phyloP scores from a whole-genome alignment of 1,284 basidiomycete genomes.

The Rhodofomes roseus region DNA sequence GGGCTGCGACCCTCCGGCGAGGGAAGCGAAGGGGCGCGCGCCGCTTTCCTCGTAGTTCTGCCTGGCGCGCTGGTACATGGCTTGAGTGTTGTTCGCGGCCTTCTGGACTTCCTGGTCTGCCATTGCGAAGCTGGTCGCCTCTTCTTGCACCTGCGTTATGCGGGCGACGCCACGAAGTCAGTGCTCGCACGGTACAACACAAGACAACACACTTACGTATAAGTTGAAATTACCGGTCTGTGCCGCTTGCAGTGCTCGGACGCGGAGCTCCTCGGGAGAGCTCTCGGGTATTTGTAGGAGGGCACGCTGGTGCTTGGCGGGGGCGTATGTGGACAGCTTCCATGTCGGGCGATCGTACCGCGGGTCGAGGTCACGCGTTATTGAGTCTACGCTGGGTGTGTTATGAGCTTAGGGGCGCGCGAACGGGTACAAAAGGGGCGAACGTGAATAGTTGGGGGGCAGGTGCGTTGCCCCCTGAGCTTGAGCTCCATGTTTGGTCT shows the following conservation, averaged over 20 bases:
- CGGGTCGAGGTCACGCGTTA: constrained; percentile 57
- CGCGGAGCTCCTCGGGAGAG: constrained; percentile 78
- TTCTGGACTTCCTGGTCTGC: constrained; percentile 41
- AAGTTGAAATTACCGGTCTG: constrained; percentile 54
- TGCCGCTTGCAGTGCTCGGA: constrained; percentile 60
- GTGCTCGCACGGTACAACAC: not conserved
- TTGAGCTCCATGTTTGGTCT: constrained; percentile 44
- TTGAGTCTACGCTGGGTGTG: constrained; percentile 51
- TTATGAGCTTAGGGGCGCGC: constrained; percentile 9
- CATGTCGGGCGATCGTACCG: constrained; percentile 70
- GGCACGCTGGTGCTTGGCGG: constrained; percentile 73
- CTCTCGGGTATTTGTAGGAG: constrained; percentile 70
- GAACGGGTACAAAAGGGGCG: constrained; percentile 18
- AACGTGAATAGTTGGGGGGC: constrained; percentile 39
- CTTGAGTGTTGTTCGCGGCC: constrained; percentile 44
- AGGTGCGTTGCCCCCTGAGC: constrained; percentile 9
- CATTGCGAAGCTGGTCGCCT: constrained; percentile 40
- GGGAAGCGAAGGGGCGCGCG: constrained; percentile 15
- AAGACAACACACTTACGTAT: constrained; percentile 56
- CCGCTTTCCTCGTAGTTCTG: constrained; percentile 21
- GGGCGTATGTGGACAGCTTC: constrained; percentile 80
- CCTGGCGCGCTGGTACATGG: constrained; percentile 50
- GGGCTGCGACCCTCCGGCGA: not conserved
- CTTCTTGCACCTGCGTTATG: constrained; percentile 48
- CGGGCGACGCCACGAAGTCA: not conserved